A percentile compares a stretch with the other conserved stretches of the same genome.
These are phyloP conservation scores for Sclerotiophoma versabilis DNA, from an alignment of 2,329 filamentous ascomycete species.

Conservation along the genomic window DNA sequence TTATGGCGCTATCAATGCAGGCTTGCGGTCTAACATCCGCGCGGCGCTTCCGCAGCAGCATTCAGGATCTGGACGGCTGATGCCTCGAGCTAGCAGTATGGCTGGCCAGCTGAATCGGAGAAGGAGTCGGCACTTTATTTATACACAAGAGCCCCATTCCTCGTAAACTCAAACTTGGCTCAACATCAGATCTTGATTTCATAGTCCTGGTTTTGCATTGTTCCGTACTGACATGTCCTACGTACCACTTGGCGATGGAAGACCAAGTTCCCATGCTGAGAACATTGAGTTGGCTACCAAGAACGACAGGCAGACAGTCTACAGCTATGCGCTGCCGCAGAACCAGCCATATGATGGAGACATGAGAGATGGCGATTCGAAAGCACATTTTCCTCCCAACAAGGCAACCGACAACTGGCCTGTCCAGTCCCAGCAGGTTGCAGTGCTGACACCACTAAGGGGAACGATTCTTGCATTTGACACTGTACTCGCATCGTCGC, in stretches of 20 bases:
- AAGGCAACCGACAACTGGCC: constrained; percentile 21
- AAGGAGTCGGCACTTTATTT: not conserved
- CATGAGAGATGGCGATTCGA: constrained; percentile 6
- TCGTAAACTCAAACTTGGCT: too few relatives aligned
- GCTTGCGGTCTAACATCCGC: not conserved
- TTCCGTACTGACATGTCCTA: constrained; percentile 5
- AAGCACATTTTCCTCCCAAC: constrained; percentile 1
- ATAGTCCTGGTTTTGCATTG: too few relatives aligned
- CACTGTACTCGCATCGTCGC: constrained; percentile 31
- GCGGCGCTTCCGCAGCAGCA: too few relatives aligned
- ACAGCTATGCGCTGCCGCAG: constrained; percentile 8
- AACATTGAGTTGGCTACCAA: constrained; percentile 5
- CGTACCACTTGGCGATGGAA: not conserved
- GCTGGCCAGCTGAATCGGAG: not conserved
- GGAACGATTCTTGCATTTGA: constrained; percentile 31
- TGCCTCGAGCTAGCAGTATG: not conserved
- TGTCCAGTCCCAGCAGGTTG: constrained; percentile 25
- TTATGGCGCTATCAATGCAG: not conserved
- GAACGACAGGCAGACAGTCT: not conserved
- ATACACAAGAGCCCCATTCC: not conserved
- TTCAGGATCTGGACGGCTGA: not conserved
- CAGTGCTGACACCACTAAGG: constrained; percentile 29
- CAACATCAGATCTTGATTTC: too few relatives aligned
- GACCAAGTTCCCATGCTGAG: not conserved
- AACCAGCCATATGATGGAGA: constrained; percentile 3